Evolutionary conservation across 139 green algal species (phyloP), one percentile per base, ranked within the genome.

Genomic region (Haematococcus lacustris): DNA sequence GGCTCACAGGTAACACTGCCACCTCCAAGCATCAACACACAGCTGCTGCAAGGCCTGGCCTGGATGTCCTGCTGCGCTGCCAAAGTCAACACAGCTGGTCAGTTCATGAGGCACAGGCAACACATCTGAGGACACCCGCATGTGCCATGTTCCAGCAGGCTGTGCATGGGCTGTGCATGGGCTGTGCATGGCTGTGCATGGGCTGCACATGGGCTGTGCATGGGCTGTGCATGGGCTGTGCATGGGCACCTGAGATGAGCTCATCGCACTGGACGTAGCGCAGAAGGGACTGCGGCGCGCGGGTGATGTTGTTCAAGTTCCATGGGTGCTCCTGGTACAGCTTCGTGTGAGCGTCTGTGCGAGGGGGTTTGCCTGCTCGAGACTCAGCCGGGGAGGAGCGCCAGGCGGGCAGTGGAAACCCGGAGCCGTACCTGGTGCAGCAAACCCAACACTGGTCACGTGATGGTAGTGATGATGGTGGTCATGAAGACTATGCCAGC

Each of bases 181-280:
- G n/a, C n/a, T n/a, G 43, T 17, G 43, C 43, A 53, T 87, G 28
- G 87, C 88, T 32, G 70, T 73, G 32, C 76, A 51, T n/a, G n/a
- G n/a, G n/a, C n/a, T n/a, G 43, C 43, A 17, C 43, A 53, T n/a
- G n/a, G n/a, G n/a, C n/a, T n/a, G n/a, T n/a, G n/a, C n/a, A n/a
- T n/a, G n/a, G n/a, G n/a, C n/a, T n/a, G n/a, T n/a, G n/a, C n/a
- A n/a, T n/a, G n/a, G n/a, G n/a, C n/a, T n/a, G n/a, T n/a, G n/a
- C n/a, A n/a, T n/a, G n/a, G n/a, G n/a, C n/a, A n/a, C 88, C 89
- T 51, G 84, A 71, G 33, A 82, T 61, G 0, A 78, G 67, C 25
- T 76, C 38, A 39, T 76, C 64, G 9, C 51, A 68, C 68, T 79
- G 37, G 0, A 80, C 33, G 65, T 80, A 82, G 3, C 76, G 80